These are phyloP conservation scores for Hagleromyces aurorensis DNA, from an alignment of 805 yeast genomes.

Conservation along the genomic window DNA sequence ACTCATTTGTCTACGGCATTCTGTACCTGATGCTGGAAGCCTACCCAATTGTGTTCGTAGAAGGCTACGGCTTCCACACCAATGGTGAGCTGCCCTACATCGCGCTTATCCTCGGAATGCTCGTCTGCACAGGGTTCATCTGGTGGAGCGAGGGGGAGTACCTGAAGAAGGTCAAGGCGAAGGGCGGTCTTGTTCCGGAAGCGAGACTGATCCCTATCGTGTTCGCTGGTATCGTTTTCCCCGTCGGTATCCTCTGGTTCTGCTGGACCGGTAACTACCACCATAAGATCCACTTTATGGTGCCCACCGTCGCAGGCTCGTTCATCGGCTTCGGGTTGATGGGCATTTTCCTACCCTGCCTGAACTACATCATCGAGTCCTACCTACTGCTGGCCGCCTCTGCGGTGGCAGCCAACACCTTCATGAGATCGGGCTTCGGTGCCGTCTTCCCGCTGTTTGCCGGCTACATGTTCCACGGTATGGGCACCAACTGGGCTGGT, in stretches of 20 bases:
- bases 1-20: constrained; percentile 75
- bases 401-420: constrained; percentile 66
- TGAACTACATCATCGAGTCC: constrained; percentile 67
- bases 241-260: constrained; percentile 78
- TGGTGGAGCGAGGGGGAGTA: constrained; percentile 47
- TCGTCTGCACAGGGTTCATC: constrained; percentile 49
- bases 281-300: constrained; percentile 67
- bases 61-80: constrained; percentile 47
- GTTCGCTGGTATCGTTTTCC: constrained; percentile 60
- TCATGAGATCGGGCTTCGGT: constrained; percentile 60
- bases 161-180: constrained; percentile 37
- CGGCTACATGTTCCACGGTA: constrained; percentile 54
- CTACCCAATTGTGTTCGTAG: constrained; percentile 60
- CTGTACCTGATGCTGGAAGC: constrained; percentile 68
- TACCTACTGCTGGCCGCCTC: constrained; percentile 70
- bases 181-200: constrained; percentile 65
- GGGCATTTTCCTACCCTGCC: constrained; percentile 57
- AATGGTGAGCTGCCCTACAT: constrained; percentile 68
- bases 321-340: constrained; percentile 63
- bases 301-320: constrained; percentile 60
- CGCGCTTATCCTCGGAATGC: constrained; percentile 62
- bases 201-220: constrained; percentile 73
- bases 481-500: constrained; percentile 79
- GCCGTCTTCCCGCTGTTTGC: constrained; percentile 71
- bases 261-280: constrained; percentile 82